A percentile compares a stretch with the other conserved stretches of the same genome.
Evolutionary conservation across 1,139 yeast genomes (phyloP).

Genomic region (Sugiyamaella sp.): DNA sequence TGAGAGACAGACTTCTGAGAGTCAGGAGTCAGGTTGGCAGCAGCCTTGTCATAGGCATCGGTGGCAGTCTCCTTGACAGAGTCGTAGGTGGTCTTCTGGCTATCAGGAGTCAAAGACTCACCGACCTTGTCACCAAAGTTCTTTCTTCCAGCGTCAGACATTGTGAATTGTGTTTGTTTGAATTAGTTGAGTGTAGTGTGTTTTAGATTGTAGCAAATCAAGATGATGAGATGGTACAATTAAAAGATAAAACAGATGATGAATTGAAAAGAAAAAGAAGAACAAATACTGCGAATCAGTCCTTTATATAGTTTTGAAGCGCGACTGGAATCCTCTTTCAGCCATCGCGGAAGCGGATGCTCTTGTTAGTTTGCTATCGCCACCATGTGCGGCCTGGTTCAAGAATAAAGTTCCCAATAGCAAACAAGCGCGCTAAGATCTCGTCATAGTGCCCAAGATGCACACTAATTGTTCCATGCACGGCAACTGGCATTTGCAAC

Average conservation of each 20-base stretch:
- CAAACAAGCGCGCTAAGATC: neutral
- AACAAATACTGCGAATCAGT: neutral
- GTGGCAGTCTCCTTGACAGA: constrained; percentile 74
- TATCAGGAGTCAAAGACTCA: constrained; percentile 73
- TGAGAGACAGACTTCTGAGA: constrained; percentile 69
- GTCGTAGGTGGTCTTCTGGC: constrained; percentile 64
- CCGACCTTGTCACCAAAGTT: constrained; percentile 65
- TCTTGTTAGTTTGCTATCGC: constrained; percentile 1
- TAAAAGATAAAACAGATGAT: neutral
- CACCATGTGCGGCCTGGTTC: neutral
- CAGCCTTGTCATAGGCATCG: constrained; percentile 64
- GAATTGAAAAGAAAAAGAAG: neutral
- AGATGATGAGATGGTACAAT: neutral
- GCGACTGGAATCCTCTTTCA: neutral
- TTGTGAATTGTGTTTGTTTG: constrained; percentile 18
- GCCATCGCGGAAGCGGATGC: neutral
- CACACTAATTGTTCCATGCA: neutral
- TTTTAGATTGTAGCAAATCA: neutral
- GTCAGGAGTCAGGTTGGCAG: constrained; percentile 61
- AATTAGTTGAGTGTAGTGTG: neutral
- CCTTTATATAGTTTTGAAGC: neutral
- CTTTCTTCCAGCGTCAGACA: constrained; percentile 64
- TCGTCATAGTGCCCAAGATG: constrained; percentile 2
- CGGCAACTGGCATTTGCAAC: too few species aligned
- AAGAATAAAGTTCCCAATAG: neutral